Conservation (phyloP, 2,329 filamentous ascomycete genomes). For the Alternaria viburni region DNA sequence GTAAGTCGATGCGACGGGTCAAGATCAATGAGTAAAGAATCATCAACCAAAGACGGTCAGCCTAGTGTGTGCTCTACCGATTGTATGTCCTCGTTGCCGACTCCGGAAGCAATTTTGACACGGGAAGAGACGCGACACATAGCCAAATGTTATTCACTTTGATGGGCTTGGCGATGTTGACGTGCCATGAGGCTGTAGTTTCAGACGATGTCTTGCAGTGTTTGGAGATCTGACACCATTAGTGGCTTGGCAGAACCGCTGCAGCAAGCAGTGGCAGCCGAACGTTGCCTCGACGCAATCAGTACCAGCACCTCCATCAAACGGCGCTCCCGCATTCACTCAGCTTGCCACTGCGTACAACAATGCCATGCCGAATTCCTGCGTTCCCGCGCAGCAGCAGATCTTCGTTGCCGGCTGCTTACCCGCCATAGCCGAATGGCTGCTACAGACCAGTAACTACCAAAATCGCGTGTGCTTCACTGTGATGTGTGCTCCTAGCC, state of each 20-base stretch:
- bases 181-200: neutral
- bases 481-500: neutral
- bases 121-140: neutral
- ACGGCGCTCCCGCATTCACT: neutral
- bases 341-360: neutral
- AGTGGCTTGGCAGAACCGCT: neutral
- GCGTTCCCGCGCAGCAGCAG: neutral
- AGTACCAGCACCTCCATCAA: neutral
- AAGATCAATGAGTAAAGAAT: neutral
- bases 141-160: neutral
- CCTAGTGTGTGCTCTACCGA: neutral
- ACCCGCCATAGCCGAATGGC: neutral
- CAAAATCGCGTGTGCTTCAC: neutral
- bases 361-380: neutral
- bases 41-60: neutral
- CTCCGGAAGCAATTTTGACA: neutral
- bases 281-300: neutral
- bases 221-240: neutral
- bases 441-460: neutral
- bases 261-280: neutral
- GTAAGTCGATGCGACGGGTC: neutral
- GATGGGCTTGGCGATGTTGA: neutral
- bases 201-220: neutral
- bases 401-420: rapidly evolving
- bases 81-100: neutral